These are phyloP conservation scores for Phialophora verrucosa DNA, from an alignment of 2,329 filamentous ascomycete species.

Conservation along the genomic window DNA sequence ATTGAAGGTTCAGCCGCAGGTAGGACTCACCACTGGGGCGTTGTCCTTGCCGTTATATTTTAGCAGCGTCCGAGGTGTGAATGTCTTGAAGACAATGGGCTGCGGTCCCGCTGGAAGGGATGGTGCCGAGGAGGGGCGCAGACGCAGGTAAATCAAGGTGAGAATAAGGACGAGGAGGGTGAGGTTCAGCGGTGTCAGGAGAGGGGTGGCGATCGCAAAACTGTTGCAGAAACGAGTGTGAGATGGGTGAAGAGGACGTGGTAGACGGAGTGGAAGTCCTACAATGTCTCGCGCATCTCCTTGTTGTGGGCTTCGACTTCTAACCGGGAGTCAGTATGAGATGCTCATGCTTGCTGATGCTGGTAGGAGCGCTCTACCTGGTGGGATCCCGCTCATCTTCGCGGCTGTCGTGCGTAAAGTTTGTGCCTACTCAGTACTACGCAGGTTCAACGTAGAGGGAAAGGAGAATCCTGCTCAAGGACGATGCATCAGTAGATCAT, in stretches of 20 bases:
- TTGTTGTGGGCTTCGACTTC: conserved; percentile 28
- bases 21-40: conserved; percentile 62
- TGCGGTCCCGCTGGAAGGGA: conserved; percentile 60
- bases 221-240: conserved; percentile 5
- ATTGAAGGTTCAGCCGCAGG: too few relatives aligned
- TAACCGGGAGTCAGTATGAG: conserved; percentile 1
- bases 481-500: neutral
- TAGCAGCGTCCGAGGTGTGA: conserved; percentile 81
- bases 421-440: neutral
- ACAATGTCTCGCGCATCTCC: conserved; percentile 29
- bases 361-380: neutral
- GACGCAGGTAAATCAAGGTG: conserved; percentile 63
- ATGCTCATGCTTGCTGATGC: neutral
- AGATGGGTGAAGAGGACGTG: neutral
- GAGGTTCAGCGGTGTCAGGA: conserved; percentile 56
- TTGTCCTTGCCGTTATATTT: conserved; percentile 79
- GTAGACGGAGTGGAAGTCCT: neutral
- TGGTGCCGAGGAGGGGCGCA: conserved; percentile 60
- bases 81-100: conserved; percentile 84
- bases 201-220: conserved; percentile 30
- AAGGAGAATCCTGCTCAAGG: neutral
- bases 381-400: conserved; percentile 17
- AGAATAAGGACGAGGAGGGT: conserved; percentile 64
- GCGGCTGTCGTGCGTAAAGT: neutral
- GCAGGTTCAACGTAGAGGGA: neutral